phyloP scores from a whole-genome alignment of 2,329 filamentous ascomycete species.

The Ophiostoma himal-ulmi region DNA sequence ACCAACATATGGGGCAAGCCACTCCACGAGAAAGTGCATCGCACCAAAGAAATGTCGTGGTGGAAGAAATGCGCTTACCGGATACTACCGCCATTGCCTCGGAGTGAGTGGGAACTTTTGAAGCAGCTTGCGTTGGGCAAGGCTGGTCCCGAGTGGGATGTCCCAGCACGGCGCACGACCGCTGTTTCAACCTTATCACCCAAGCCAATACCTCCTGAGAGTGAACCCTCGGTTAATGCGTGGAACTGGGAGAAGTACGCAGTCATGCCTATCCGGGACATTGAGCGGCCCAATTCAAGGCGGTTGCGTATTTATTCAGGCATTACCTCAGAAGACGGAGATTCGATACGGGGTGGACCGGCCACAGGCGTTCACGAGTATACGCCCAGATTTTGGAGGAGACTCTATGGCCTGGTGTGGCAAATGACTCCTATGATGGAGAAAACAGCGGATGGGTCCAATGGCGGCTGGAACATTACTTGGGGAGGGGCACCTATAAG shows the following conservation, averaged over 20 bases:
- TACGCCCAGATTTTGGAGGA: conserved; percentile 40
- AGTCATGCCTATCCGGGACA: conserved; percentile 34
- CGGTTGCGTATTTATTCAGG: conserved; percentile 29
- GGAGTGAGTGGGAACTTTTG: conserved; percentile 52
- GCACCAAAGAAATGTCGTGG: conserved; percentile 42
- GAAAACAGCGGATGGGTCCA: conserved; percentile 27
- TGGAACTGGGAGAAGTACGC: conserved; percentile 44
- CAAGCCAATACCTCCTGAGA: neutral
- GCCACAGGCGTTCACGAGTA: conserved; percentile 34
- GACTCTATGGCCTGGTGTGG: conserved; percentile 46
- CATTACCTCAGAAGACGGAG: conserved; percentile 20
- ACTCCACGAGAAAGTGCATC: conserved; percentile 35
- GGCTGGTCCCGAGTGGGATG: conserved; percentile 35
- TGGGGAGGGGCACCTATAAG: conserved; percentile 41
- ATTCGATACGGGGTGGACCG: conserved; percentile 30
- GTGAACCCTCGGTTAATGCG: neutral
- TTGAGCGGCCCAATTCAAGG: conserved; percentile 38
- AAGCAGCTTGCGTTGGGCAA: conserved; percentile 41
- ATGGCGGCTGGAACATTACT: conserved; percentile 33
- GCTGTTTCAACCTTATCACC: conserved; percentile 23
- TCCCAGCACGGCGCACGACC: conserved; percentile 36
- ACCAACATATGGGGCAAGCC: conserved; percentile 48
- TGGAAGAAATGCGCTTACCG: conserved; percentile 44
- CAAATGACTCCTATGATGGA: conserved; percentile 40
- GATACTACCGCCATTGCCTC: conserved; percentile 49